Percentiles rank a stretch among this genome's conserved stretches.
Conservation (phyloP, 371 early-diverging fungal species). For the Apophysomyces sp. region DNA sequence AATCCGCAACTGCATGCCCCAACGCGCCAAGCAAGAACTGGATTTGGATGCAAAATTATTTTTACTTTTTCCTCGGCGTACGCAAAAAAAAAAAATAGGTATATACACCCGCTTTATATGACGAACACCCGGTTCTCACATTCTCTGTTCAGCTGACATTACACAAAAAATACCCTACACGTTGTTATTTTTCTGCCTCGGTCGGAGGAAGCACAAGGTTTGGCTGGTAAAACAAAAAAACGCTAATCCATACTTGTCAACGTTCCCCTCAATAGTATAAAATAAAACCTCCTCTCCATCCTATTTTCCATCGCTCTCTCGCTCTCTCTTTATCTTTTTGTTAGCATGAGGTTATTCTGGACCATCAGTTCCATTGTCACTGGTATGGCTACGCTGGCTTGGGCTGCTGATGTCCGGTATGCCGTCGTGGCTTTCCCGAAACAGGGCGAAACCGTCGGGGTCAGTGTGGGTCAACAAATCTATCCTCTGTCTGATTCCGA, state of each 20-base stretch:
- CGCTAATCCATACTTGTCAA: neutral
- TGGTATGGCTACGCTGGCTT: constrained; percentile 1
- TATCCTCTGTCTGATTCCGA: constrained; percentile 17
- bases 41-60: too few species aligned
- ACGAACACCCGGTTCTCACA: too few species aligned
- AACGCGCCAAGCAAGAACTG: too few species aligned
- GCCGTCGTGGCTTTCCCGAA: constrained; percentile 43
- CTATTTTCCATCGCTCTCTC: too few species aligned
- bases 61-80: too few species aligned
- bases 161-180: neutral
- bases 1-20: too few species aligned
- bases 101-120: too few species aligned
- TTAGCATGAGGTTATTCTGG: neutral
- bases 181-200: neutral
- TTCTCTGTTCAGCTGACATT: neutral
- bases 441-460: constrained; percentile 25
- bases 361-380: neutral
- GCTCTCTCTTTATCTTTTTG: neutral
- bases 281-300: neutral
- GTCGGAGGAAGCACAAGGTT: neutral
- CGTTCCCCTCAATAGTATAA: neutral
- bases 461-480: constrained; percentile 26
- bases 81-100: too few species aligned
- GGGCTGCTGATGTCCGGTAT: constrained; percentile 36
- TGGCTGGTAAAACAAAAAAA: neutral